Base-by-base conservation (phyloP, 192 early-diverging fungal species). In the Anaeromyces robustus region DNA sequence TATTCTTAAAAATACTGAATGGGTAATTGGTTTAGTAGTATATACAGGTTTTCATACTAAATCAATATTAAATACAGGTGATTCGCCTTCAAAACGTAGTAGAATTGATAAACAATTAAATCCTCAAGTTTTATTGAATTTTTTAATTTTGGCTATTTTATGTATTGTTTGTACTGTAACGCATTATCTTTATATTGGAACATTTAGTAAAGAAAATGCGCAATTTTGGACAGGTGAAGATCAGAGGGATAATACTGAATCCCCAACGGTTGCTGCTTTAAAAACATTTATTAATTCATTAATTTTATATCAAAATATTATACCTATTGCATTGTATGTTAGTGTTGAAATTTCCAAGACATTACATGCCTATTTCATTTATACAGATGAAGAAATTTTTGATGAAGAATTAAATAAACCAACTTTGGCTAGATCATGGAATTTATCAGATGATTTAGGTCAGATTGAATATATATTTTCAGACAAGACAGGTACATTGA, bases 1-100 rank as follows among this genome's bases (percentile, higher is more conserved):
- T 87, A 89, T 97, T 19, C 85, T 99, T 31, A 88, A 95, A 28
- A 98, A 99, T 87, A 99, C 98, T 5, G 82, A 90, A 80, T 97
- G 94, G 89, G 88, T 92, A 9, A 94, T 96, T 81, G 96, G 94
- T 19, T 86, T 96, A 77, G 95, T 92, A 0, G 84, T 96, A 26
- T 98, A 93, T 84, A 96, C 96, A 12, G 98, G 98, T 29, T 84
- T 89, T 81, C 96, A 99, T n/a, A 94, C 96, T 26, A 98, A 98
- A 85, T 96, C 98, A 77, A 96, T 98, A 92, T 85, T 97, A 80
- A 99, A 99, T 84, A 92, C 94, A 2, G 96, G 96, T 29, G 89
- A 89, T 77, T 97, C 97, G 0, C 97, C 97, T 13, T 94, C 92
- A 77, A 99, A 98, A 84, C 93, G 95, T 34, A 94, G 94, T 86